Percentiles rank a stretch among this genome's conserved stretches.
phyloP scores from a whole-genome alignment of 2,329 filamentous ascomycete genomes.

The Aspergillus novoparasiticus region DNA sequence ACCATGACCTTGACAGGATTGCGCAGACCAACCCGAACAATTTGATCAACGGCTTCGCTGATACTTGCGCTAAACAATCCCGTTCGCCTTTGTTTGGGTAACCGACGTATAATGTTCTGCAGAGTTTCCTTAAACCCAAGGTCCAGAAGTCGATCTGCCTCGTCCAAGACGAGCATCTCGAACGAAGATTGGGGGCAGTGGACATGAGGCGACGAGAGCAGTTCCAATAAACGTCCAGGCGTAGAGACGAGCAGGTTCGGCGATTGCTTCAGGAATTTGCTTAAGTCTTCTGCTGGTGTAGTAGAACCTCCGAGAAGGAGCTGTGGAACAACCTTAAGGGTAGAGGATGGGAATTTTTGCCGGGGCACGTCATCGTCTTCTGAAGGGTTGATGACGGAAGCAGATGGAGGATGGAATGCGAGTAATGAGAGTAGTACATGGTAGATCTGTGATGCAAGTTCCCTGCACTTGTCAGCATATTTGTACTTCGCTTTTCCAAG shows the following conservation, averaged over 20 bases:
- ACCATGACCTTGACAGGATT: constrained; percentile 96
- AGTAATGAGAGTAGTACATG: constrained; percentile 76
- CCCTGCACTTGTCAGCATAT: constrained; percentile 53
- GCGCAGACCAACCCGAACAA: constrained; percentile 85
- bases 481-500: not conserved
- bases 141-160: constrained; percentile 90
- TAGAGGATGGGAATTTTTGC: constrained; percentile 48
- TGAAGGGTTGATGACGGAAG: constrained; percentile 48
- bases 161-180: constrained; percentile 88
- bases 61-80: constrained; percentile 94
- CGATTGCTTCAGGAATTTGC: constrained; percentile 77
- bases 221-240: constrained; percentile 83
- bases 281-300: constrained; percentile 81
- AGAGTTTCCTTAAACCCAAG: constrained; percentile 92
- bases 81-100: constrained; percentile 92
- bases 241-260: constrained; percentile 91
- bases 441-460: constrained; percentile 89
- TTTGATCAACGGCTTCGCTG: constrained; percentile 90
- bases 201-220: constrained; percentile 83
- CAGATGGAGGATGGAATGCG: constrained; percentile 79
- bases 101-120: constrained; percentile 76
- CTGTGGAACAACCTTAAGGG: constrained; percentile 73
- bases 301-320: constrained; percentile 84
- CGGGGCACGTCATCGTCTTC: constrained; percentile 45
- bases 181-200: constrained; percentile 88